Percentiles rank a stretch among this genome's conserved stretches.
Conservation (phyloP, 1,284 basidiomycete genomes). For the Meira miltonrushii region DNA sequence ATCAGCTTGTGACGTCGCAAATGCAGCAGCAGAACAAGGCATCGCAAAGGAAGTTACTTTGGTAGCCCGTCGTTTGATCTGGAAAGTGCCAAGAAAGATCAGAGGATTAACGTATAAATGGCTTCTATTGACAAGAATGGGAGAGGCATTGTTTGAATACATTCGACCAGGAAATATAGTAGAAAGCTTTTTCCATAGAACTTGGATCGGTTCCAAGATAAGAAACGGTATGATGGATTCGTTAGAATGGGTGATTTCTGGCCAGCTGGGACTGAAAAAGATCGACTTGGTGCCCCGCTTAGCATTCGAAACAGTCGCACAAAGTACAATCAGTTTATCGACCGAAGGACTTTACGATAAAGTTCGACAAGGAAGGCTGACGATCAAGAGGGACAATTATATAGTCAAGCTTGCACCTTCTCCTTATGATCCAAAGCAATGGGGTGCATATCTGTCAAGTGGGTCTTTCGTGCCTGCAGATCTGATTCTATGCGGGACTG, state of each 20-base stretch:
- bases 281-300: conserved; percentile 28
- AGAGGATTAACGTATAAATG: conserved; percentile 37
- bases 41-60: conserved; percentile 24
- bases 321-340: conserved; percentile 33
- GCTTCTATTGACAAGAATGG: conserved; percentile 33
- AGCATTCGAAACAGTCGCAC: conserved; percentile 36
- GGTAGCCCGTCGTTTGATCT: conserved; percentile 37
- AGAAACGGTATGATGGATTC: conserved; percentile 33
- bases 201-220: conserved; percentile 19
- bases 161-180: conserved; percentile 25
- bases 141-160: conserved; percentile 38
- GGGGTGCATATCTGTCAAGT: conserved; percentile 19
- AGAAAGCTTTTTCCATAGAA: conserved; percentile 25
- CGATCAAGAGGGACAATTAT: conserved; percentile 14
- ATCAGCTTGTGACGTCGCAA: conserved; percentile 37
- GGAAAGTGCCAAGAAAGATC: conserved; percentile 37
- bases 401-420: neutral
- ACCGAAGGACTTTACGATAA: conserved; percentile 39
- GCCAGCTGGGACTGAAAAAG: conserved; percentile 26
- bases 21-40: conserved; percentile 23
- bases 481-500: conserved; percentile 34
- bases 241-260: conserved; percentile 25
- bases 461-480: conserved; percentile 25
- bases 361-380: conserved; percentile 19
- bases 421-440: neutral